Percentiles rank a stretch among this genome's conserved stretches.
These are phyloP conservation scores for Nepenthes mirabilis DNA, from an alignment of 148 eudicot species.

Conservation along the genomic window DNA sequence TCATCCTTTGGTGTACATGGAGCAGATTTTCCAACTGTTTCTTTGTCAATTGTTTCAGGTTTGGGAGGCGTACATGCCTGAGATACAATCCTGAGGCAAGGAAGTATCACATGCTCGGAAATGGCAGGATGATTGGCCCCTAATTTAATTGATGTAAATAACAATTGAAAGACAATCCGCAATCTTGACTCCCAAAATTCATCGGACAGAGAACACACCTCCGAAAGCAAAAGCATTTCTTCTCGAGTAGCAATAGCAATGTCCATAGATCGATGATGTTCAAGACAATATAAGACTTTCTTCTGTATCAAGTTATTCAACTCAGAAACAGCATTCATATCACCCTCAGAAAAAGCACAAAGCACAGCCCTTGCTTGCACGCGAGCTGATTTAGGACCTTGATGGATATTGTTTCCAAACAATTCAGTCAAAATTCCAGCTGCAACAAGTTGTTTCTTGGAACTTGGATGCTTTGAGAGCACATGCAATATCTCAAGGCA, in stretches of 20 bases:
- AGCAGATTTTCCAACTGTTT: conserved; percentile 37
- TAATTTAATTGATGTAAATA: conserved; percentile 84
- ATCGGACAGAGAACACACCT: conserved; percentile 90
- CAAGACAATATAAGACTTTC: conserved; percentile 90
- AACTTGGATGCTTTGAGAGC: conserved; percentile 76
- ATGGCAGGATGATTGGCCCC: conserved; percentile 97
- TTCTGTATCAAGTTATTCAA: conserved; percentile 81
- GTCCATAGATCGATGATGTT: conserved; percentile 99
- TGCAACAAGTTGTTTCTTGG: conserved; percentile 89
- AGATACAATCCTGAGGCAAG: conserved; percentile 90
- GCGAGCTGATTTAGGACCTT: conserved; percentile 94
- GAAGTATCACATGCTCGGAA: conserved; percentile 96
- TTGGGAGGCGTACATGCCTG: conserved; percentile 99
- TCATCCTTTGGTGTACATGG: conserved; percentile 44
- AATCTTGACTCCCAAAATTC: conserved; percentile 98
- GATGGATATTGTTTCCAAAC: conserved; percentile 96
- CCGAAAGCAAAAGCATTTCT: conserved; percentile 88
- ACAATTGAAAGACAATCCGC: conserved; percentile 88
- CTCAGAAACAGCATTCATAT: conserved; percentile 72
- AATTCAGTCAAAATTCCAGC: conserved; percentile 86
- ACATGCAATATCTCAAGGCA: conserved; percentile 94
- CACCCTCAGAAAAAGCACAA: conserved; percentile 96
- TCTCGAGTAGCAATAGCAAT: conserved; percentile 90
- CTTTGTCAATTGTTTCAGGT: conserved; percentile 71
- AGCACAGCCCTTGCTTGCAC: conserved; percentile 97